Evolutionary conservation across 2,329 filamentous ascomycete genomes (phyloP), one percentile per base, ranked within the genome.

Genomic region (Claviceps maximensis): DNA sequence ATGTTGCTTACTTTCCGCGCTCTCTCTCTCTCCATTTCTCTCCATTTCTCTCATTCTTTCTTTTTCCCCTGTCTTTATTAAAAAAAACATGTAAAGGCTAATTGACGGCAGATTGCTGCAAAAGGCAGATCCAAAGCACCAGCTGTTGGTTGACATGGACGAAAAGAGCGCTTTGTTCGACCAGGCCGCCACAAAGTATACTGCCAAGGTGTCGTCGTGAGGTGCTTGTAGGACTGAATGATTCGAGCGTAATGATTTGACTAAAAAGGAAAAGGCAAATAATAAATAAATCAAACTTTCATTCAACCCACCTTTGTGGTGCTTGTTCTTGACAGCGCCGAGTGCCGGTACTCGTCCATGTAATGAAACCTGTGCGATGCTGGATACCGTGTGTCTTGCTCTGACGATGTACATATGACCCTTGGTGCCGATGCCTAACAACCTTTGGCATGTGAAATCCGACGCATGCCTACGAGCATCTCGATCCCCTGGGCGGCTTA

Each of bases 131-230:
- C 78, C 84, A 27, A 70, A 83, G 51, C 89, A 96, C 68, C 71
- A 80, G 36, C 74, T 93, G 56, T 67, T 96, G 54, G 66, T 69
- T 42, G 90, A 95, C 61, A 71, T 95, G 60, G 77, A 82, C 62
- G 87, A 89, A 70, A 97, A 95, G 83, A 88, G 82, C 67, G 79
- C 76, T n/a, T 71, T 89, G 54, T 97, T 97, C 65, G 88, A 95
- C 67, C 83, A 83, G 62, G 90, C 90, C 13, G 87, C 87, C 21
- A 76, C 80, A 27, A 97, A 95, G 72, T 97, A 93, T 70, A 84
- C 81, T 59, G 79, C 90, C 36, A 95, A 91, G 74, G 88, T 89
- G 57, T 76, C 83, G 56, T 75, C 78, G 56, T 70, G 53, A 50
- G 45, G 47, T 23, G 44, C 21, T 52, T 53, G 47, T 53, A 36